Conservation (phyloP, 1,284 basidiomycete species). For the Coniferiporia sulphurascens region DNA sequence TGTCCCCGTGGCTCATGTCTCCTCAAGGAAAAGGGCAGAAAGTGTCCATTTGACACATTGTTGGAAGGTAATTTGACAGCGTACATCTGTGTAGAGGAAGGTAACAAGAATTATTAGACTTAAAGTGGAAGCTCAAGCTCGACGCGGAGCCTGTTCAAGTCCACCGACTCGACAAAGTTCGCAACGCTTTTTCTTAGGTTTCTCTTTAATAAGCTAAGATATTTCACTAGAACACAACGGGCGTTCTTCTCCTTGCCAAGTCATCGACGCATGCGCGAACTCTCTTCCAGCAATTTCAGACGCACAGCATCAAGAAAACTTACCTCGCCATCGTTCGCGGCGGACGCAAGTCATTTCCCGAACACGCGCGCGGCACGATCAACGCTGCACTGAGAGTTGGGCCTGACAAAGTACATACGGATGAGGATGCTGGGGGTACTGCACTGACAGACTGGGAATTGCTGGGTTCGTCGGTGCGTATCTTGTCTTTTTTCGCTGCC, state of each 20-base stretch:
- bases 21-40: slow-evolving; percentile 1
- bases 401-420: slow-evolving; percentile 42
- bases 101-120: slow-evolving; percentile 28
- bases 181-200: slow-evolving; percentile 5
- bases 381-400: slow-evolving; percentile 36
- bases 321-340: slow-evolving; percentile 66
- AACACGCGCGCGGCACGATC: slow-evolving; percentile 38
- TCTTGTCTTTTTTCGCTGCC: not conserved
- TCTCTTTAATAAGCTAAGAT: not conserved
- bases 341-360: slow-evolving; percentile 40
- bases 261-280: slow-evolving; percentile 40
- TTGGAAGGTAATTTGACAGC: slow-evolving; percentile 1
- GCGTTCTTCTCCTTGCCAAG: slow-evolving; percentile 52
- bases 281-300: slow-evolving; percentile 50
- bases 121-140: slow-evolving; percentile 34
- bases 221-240: slow-evolving; percentile 52
- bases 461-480: slow-evolving; percentile 54
- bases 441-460: slow-evolving; percentile 57
- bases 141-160: slow-evolving; percentile 41
- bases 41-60: slow-evolving; percentile 1
- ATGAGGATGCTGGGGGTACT: slow-evolving; percentile 31
- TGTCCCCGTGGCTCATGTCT: not conserved
- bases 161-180: slow-evolving; percentile 67
- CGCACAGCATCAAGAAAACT: slow-evolving; percentile 46
- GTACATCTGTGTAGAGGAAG: not conserved